Evolutionary conservation across 192 early-diverging fungal genomes (phyloP).

Genomic region (Paraglomus brasilianum): DNA sequence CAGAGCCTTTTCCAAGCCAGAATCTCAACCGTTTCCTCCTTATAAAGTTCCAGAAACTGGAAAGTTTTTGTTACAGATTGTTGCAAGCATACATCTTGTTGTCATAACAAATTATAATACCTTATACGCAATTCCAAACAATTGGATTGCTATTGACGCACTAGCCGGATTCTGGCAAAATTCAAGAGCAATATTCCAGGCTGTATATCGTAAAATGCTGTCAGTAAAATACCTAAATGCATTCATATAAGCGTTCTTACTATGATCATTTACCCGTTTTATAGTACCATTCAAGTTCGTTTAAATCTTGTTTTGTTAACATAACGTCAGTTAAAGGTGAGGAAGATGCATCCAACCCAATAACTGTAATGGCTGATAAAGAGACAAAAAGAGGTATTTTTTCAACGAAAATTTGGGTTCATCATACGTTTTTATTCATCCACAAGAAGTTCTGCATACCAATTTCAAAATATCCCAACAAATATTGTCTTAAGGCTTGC

Average conservation of each 20-base stretch:
- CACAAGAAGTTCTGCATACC: constrained; percentile 16
- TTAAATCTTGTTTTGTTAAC: constrained; percentile 10
- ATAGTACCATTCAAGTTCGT: constrained; percentile 34
- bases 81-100: not conserved
- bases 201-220: constrained; percentile 8
- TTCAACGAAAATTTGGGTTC: too few relatives aligned
- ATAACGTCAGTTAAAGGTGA: not conserved
- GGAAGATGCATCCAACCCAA: not conserved
- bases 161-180: constrained; percentile 22
- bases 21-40: constrained; percentile 25
- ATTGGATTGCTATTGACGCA: constrained; percentile 16
- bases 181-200: constrained; percentile 33
- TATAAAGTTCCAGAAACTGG: constrained; percentile 21
- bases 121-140: constrained; percentile 26
- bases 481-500: constrained; percentile 4
- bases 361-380: not conserved
- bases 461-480: constrained; percentile 32
- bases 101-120: not conserved
- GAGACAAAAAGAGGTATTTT: not conserved
- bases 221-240: not conserved
- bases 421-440: not conserved
- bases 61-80: not conserved
- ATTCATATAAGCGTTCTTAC: not conserved
- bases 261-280: constrained; percentile 23
- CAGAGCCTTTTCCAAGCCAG: constrained; percentile 28